Percentiles rank a stretch among this genome's conserved stretches.
phyloP scores from a whole-genome alignment of 768 basidiomycete species.

The Serpula lacrymans region DNA sequence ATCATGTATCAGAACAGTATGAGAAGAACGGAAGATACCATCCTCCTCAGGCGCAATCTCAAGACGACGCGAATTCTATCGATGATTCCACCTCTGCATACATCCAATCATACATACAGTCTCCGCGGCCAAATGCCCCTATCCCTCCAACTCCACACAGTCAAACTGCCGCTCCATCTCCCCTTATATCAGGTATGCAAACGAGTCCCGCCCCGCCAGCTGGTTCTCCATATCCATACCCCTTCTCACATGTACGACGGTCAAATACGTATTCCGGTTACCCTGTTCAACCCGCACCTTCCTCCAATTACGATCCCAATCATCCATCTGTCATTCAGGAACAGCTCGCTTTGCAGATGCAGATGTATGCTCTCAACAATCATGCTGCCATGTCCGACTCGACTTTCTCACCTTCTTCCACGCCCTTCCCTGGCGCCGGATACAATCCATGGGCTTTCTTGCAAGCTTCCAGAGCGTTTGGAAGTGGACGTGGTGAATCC shows the following conservation, averaged over 20 bases:
- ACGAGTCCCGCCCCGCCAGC: conserved; percentile 53
- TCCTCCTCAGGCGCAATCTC: conserved; percentile 36
- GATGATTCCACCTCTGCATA: conserved; percentile 61
- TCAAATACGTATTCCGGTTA: conserved; percentile 38
- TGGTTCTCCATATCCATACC: conserved; percentile 79
- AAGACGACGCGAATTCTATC: conserved; percentile 58
- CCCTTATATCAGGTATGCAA: conserved; percentile 52
- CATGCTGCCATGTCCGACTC: conserved; percentile 63
- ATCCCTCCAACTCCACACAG: conserved; percentile 78
- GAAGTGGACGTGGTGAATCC: conserved; percentile 39
- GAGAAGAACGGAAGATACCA: conserved; percentile 31
- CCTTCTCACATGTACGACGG: conserved; percentile 70
- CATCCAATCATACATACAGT: conserved; percentile 55
- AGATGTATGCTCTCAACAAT: conserved; percentile 72
- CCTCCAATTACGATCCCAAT: conserved; percentile 37
- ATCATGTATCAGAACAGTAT: conserved; percentile 6
- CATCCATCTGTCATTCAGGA: conserved; percentile 55
- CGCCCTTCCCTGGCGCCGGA: conserved; percentile 61
- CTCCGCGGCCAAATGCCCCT: conserved; percentile 68
- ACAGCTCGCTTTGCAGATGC: conserved; percentile 73
- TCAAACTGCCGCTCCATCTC: conserved; percentile 70
- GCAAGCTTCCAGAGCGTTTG: conserved; percentile 51
- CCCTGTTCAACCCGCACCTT: conserved; percentile 40
- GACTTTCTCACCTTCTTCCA: conserved; percentile 71
- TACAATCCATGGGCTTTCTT: conserved; percentile 76